Evolutionary conservation across 202 grass and related monocot genomes (phyloP).

Genomic region (Carex sylvatica): DNA sequence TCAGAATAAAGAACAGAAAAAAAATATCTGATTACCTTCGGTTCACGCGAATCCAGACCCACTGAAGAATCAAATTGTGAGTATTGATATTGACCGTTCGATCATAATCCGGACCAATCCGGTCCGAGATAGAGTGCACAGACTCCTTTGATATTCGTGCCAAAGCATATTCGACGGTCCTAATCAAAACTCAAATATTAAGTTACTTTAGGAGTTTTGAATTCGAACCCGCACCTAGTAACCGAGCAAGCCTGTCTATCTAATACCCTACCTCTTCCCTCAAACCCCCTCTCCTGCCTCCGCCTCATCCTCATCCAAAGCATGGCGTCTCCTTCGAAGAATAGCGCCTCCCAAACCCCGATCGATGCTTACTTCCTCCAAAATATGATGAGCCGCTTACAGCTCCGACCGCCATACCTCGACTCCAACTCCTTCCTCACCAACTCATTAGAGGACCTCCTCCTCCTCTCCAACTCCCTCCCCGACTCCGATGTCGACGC

Average conservation of each 20-base stretch:
- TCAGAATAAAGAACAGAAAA: neutral
- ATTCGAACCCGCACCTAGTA: neutral
- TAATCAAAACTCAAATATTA: too few species aligned
- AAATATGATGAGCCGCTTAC: slow-evolving; percentile 84
- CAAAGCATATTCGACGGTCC: too few species aligned
- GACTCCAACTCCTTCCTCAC: slow-evolving; percentile 97
- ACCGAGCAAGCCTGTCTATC: neutral
- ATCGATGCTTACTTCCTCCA: slow-evolving; percentile 79
- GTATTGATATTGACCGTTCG: too few species aligned
- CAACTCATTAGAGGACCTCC: slow-evolving; percentile 83
- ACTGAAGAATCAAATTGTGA: too few species aligned
- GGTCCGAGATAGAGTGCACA: too few species aligned
- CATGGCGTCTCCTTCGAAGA: slow-evolving; percentile 27
- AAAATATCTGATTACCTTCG: slow-evolving; percentile 1
- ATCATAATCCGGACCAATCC: too few species aligned
- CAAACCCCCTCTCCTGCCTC: too few species aligned
- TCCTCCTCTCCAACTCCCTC: slow-evolving; percentile 51
- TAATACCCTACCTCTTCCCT: neutral
- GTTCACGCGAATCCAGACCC: neutral
- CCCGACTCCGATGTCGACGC: slow-evolving; percentile 39
- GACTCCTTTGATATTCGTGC: too few species aligned
- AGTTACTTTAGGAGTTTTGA: too few species aligned
- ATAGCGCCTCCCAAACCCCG: slow-evolving; percentile 31
- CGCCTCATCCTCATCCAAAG: neutral
- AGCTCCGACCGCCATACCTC: slow-evolving; percentile 88